These are phyloP conservation scores for Aspergillus udagawae DNA, from an alignment of 2,329 filamentous ascomycete species.

Conservation along the genomic window DNA sequence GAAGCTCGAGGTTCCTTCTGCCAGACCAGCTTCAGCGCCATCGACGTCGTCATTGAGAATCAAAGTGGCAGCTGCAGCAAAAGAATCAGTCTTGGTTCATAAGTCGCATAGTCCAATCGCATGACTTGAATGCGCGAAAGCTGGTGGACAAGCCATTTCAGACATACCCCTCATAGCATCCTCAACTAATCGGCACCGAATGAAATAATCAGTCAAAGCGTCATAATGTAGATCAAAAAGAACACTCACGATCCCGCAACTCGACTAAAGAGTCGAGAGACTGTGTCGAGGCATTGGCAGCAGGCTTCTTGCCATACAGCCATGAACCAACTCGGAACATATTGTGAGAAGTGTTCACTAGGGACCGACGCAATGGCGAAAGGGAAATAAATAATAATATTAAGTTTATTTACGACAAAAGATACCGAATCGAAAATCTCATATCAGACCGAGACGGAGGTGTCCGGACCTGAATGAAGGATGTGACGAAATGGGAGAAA, in stretches of 20 bases:
- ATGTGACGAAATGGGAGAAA: conserved; percentile 23
- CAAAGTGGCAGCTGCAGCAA: conserved; percentile 54
- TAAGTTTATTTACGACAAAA: background rate
- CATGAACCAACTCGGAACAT: conserved; percentile 43
- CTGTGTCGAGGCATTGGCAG: conserved; percentile 45
- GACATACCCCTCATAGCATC: conserved; percentile 42
- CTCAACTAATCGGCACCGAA: conserved; percentile 26
- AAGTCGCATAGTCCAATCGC: background rate
- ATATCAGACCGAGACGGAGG: conserved; percentile 11
- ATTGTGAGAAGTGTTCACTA: conserved; percentile 1
- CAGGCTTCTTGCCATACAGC: conserved; percentile 42
- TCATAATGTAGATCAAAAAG: conserved; percentile 2
- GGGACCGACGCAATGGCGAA: background rate
- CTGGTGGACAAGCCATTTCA: background rate
- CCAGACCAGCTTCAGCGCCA: conserved; percentile 69
- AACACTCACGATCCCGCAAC: conserved; percentile 45
- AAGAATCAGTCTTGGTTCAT: conserved; percentile 5
- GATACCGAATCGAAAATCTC: background rate
- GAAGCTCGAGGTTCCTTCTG: conserved; percentile 74
- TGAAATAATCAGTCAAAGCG: conserved; percentile 17
- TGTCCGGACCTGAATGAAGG: conserved; percentile 13
- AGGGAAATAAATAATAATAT: background rate
- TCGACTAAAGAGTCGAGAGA: conserved; percentile 57
- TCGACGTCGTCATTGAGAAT: conserved; percentile 91
- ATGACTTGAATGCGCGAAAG: background rate